Evolutionary conservation across 768 basidiomycete genomes (phyloP), one percentile per base, ranked within the genome.

Genomic region (Pholiota molesta): DNA sequence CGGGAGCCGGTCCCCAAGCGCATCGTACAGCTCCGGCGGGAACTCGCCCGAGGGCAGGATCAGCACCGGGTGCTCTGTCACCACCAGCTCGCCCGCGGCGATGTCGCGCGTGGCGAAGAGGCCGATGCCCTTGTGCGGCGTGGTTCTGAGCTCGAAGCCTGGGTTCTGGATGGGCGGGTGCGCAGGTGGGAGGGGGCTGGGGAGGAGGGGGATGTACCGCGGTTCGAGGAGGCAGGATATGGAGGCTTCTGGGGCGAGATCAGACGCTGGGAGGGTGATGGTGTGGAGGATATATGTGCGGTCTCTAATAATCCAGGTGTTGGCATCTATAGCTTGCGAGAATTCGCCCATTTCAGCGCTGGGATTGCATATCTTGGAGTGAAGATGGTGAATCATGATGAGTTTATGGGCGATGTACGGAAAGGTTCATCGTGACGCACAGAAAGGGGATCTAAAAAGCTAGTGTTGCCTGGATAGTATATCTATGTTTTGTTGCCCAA

Each of bases 21-120:
- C 69, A 21, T 75, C 71, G 54, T 76, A 81, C 14, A 65, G 55
- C 11, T 72, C 67, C 33, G 66, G 60, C 11, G 77, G 68, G 29
- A 72, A 58, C 57, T 72, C 65, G 35, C 69, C 63, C 63, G 71
- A 51, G 2, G 81, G 80, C 21, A 75, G 72, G 44, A 82, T 74
- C 42, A 81, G 65, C 9, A 72, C 73, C 23, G 81, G 81, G 49
- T 79, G 79, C 59, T 82, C 79, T 28, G 69, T 63, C 13, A 75
- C 55, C 45, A 81, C 75, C 17, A 79, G 57, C 37, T 71, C 66
- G 1, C 79, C 79, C 4, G 70, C 64, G 21, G 71, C 62, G 10
- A 80, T 74, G 21, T 69, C 62, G 23, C 70, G 72, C 26, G 68
- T 58, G 1, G 79, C 79, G 59, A 80, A 79, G 68, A 78, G 71